Evolutionary conservation across 2,329 filamentous ascomycete species (phyloP), one percentile per base, ranked within the genome.

Genomic region (Fusarium sublunatum): DNA sequence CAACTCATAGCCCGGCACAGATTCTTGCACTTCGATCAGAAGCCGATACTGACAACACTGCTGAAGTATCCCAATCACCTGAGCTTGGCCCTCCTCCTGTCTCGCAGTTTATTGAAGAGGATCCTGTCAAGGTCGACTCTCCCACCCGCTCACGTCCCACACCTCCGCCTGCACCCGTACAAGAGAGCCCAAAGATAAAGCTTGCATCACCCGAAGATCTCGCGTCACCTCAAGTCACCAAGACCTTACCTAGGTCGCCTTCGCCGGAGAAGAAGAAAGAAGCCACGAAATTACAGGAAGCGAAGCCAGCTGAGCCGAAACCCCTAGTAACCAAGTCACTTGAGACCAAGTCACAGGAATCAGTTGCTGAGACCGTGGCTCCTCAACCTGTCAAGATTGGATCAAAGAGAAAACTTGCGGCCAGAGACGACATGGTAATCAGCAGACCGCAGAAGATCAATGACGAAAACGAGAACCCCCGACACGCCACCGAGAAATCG

Each of bases 31-130:
- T 88, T 29, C 80, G 81, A 47, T 78, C 79, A 34, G 79, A 83
- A 42, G 80, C 78, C 11, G 77, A 81, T 47, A 79, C 74, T 7
- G 74, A 74, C 40, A 77, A 81, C 45, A 79, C 80, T 31, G 81
- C 80, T 34, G 77, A 81, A 53, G 79, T 79, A 31, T 82, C 80
- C 40, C 85, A 89, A 36, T 91, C 89, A 3, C 88, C 89, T 6
- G 88, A 92, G 53, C 81, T 92, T 40, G 89, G 89, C 0, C 84
- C 87, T 5, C 86, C 86, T 6, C 84, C 86, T 1, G 78, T 86
- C 40, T 87, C 85, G 8, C 80, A 83, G 53, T 86, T 83, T 61
- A 81, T 87, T n/a, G 82, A 87, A 32, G 80, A 83, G 48, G 83
- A 86, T 45, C 80, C 81, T 1, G 76, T 83, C 29, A 84, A 86